phyloP scores from a whole-genome alignment of 1,139 yeast species.

The Cylindricascospora bacillispora region DNA sequence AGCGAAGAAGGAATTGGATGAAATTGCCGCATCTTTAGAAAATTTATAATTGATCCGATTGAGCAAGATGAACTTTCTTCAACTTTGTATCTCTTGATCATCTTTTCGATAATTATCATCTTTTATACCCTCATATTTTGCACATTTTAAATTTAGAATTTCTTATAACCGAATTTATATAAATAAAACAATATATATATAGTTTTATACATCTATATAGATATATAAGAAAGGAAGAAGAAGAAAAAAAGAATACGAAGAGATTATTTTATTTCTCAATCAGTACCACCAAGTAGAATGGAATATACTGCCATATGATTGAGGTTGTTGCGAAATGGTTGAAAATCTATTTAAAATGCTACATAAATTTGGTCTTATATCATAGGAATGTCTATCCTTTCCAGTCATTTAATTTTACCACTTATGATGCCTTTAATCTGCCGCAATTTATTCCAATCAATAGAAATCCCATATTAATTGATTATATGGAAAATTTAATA shows the following conservation, averaged over 20 bases:
- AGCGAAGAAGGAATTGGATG: slow-evolving; percentile 81
- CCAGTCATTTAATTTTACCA: slow-evolving; percentile 22
- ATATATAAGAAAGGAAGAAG: too few species aligned
- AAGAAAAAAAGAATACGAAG: too few species aligned
- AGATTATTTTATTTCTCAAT: too few species aligned
- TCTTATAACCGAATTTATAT: too few species aligned
- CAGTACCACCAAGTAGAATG: too few species aligned
- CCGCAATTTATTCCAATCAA: slow-evolving; percentile 24
- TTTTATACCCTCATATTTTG: too few species aligned
- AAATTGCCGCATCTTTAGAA: slow-evolving; percentile 37
- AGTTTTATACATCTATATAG: too few species aligned
- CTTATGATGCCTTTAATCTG: slow-evolving; percentile 24
- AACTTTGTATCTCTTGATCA: too few species aligned
- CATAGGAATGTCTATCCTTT: slow-evolving; percentile 25
- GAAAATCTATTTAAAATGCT: slow-evolving; percentile 21
- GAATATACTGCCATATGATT: slow-evolving; percentile 11
- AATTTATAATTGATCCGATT: slow-evolving; percentile 10
- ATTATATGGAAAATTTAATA: slow-evolving; percentile 23
- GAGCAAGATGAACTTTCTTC: too few species aligned
- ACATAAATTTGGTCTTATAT: slow-evolving; percentile 20
- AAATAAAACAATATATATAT: too few species aligned
- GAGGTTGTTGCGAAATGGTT: slow-evolving; percentile 21
- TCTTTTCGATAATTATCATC: too few species aligned
- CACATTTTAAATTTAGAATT: too few species aligned
- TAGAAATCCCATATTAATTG: slow-evolving; percentile 19